Conservation (phyloP, 2,329 filamentous ascomycete genomes). For the Alternaria sp. region DNA sequence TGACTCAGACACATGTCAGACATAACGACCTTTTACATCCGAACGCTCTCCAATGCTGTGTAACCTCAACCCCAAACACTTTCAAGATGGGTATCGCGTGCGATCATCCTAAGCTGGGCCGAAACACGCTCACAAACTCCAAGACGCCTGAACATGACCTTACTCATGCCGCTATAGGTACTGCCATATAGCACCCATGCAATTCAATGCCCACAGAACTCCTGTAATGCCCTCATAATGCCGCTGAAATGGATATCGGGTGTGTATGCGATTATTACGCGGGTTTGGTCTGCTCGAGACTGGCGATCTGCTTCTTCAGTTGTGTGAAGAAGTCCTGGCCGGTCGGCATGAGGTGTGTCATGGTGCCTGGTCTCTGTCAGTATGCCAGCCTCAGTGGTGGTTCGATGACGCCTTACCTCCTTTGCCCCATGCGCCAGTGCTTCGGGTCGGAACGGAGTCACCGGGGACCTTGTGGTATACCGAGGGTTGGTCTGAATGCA, state of each 20-base stretch:
- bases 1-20: not conserved
- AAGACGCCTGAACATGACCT: conserved; percentile 33
- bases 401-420: conserved; percentile 39
- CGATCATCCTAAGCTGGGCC: conserved; percentile 16
- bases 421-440: conserved; percentile 49
- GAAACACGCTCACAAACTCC: conserved; percentile 20
- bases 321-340: conserved; percentile 54
- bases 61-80: conserved; percentile 15
- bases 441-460: conserved; percentile 47
- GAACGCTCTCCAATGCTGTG: not conserved
- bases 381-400: not conserved
- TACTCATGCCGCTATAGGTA: conserved; percentile 22
- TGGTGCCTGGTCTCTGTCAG: conserved; percentile 39
- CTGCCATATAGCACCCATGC: conserved; percentile 20
- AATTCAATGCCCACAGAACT: conserved; percentile 36
- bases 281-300: conserved; percentile 47
- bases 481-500: conserved; percentile 33
- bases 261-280: conserved; percentile 27
- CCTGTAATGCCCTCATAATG: conserved; percentile 45
- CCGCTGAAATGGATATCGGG: conserved; percentile 37
- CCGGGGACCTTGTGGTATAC: conserved; percentile 49
- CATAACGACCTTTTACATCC: not conserved
- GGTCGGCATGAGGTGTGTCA: conserved; percentile 51
- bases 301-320: conserved; percentile 54
- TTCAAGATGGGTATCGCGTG: conserved; percentile 36